A percentile compares a stretch with the other conserved stretches of the same genome.
Evolutionary conservation across 441 rosid genomes (phyloP).

Genomic region (Populus trichocarpa): DNA sequence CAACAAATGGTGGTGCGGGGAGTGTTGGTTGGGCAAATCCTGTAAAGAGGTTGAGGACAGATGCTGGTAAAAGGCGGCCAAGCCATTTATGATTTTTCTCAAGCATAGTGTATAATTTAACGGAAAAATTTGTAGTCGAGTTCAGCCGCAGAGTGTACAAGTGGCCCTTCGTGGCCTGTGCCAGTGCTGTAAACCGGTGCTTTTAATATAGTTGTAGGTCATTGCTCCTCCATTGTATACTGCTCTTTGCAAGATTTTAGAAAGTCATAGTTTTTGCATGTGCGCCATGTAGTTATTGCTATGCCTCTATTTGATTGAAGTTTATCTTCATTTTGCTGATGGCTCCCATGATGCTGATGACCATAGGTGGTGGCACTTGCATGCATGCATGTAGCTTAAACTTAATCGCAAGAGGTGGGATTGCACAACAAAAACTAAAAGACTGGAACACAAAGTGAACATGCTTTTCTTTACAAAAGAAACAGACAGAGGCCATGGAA

Average conservation of each 20-base stretch:
- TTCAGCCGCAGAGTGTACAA: slow-evolving; percentile 20
- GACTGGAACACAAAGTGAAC: slow-evolving; percentile 7
- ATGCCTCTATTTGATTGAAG: neutral
- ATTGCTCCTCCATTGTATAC: slow-evolving; percentile 30
- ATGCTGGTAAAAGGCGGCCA: slow-evolving; percentile 90
- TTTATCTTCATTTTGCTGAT: neutral
- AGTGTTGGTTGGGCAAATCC: slow-evolving; percentile 98
- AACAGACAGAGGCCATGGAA: slow-evolving; percentile 6
- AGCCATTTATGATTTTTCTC: slow-evolving; percentile 58
- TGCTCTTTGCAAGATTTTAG: slow-evolving; percentile 14
- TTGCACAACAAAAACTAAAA: neutral
- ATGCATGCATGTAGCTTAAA: neutral
- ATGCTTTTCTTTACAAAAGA: neutral
- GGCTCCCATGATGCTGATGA: neutral
- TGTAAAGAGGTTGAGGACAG: slow-evolving; percentile 97
- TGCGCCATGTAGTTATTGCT: slow-evolving; percentile 19
- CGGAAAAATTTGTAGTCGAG: slow-evolving; percentile 20
- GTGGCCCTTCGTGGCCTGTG: slow-evolving; percentile 21
- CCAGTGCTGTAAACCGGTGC: slow-evolving; percentile 19
- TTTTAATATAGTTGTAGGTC: slow-evolving; percentile 30
- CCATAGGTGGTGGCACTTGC: neutral
- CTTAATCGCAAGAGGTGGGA: neutral
- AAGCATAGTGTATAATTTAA: slow-evolving; percentile 24
- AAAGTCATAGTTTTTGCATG: slow-evolving; percentile 26
- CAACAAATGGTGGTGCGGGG: slow-evolving; percentile 52